Evolutionary conservation across 495 filamentous ascomycete genomes (phyloP), one percentile per base, ranked within the genome.

Genomic region (Alectoria sarmentosa): DNA sequence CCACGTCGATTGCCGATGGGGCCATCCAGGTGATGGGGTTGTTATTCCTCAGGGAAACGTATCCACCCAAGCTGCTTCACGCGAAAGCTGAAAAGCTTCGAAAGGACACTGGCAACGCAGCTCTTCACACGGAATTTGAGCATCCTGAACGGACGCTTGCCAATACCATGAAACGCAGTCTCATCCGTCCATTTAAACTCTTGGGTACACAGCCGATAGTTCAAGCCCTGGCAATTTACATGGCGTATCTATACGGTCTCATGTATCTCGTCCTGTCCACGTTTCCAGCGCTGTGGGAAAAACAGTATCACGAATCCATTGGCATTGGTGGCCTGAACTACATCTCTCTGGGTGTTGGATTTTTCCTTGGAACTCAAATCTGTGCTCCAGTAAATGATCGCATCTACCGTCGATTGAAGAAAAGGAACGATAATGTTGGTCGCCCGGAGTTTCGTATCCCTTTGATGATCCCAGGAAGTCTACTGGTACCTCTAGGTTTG

Each of bases 201-300:
- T 76, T 88, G 37, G 69, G 75, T 60, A 87, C 85, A 0, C 84
- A 89, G 65, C 69, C 79, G 32, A 87, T 86, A 65, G 77, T 88
- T 44, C 83, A 86, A 72, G 76, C 76, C 55, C 74, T 89, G 14
- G 80, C 86, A 10, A 38, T 82, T 11, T 88, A 86, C 74, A 84
- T 85, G 81, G 83, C 83, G 63, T 91, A 86, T 70, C 73, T 88
- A 44, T 91, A 88, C 74, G 89, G 88, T 4, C 73, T 90, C 21
- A 85, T 86, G 77, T 91, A 91, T 71, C 82, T 92, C 6, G 80
- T 90, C 55, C 78, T 91, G 9, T 83, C 86, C 7, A 87, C 85
- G 37, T 90, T 90, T 74, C 85, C 88, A 0, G 58, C 66, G 21
- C 83, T 91, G 39, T 91, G 84, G 83, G 80, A 78, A 14, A 48